Evolutionary conservation across 179 eudicot species (phyloP).

Genomic region (Carnegiea gigantea): DNA sequence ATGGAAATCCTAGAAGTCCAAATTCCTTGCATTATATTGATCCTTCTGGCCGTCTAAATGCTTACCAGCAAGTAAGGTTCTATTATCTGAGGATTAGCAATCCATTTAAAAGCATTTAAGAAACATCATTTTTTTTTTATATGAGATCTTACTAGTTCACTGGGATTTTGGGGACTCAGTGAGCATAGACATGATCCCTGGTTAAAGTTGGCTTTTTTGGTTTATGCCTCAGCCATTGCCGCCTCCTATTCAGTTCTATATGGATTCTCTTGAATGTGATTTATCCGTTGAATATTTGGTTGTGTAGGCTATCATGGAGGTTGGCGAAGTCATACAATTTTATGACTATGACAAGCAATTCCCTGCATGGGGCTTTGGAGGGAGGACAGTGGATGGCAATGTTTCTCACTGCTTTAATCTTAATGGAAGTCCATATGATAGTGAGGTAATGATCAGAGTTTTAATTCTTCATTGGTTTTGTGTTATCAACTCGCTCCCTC

Average conservation of each 20-base stretch:
- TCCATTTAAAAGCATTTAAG: background rate
- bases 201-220: background rate
- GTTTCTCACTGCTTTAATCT: conserved; percentile 88
- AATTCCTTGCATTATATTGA: conserved; percentile 81
- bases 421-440: conserved; percentile 44
- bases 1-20: conserved; percentile 64
- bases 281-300: too few species aligned
- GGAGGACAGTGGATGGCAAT: conserved; percentile 40
- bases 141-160: too few species aligned
- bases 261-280: background rate
- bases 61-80: conserved; percentile 76
- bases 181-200: background rate
- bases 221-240: background rate
- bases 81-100: conserved; percentile 1
- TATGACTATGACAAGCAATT: conserved; percentile 81
- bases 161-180: too few species aligned
- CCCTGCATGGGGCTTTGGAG: conserved; percentile 97
- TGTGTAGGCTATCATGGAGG: conserved; percentile 75
- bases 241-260: background rate
- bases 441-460: conserved; percentile 49
- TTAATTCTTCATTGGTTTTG: too few species aligned
- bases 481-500: too few species aligned
- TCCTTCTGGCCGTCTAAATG: conserved; percentile 72
- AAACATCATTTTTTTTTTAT: too few species aligned
- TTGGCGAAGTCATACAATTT: conserved; percentile 90